Evolutionary conservation across 805 yeast species (phyloP).

Genomic region (Saccharomycopsis capsularis): DNA sequence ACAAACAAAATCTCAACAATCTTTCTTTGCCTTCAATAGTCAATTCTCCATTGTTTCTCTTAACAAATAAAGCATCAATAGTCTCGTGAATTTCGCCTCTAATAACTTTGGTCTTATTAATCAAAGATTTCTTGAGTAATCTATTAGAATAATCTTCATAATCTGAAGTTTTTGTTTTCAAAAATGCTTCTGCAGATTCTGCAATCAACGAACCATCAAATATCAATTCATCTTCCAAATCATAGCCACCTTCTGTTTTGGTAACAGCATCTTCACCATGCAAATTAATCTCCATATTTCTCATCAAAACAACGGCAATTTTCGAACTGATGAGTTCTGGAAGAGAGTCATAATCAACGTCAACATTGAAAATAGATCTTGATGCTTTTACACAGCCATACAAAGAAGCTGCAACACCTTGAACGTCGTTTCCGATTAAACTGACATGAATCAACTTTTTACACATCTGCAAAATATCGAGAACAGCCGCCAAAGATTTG

Average conservation of each 20-base stretch:
- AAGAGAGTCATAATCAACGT: constrained; percentile 55
- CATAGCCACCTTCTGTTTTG: constrained; percentile 11
- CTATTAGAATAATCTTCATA: constrained; percentile 34
- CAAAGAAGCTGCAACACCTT: constrained; percentile 57
- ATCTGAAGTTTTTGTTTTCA: constrained; percentile 32
- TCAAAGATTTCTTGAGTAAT: constrained; percentile 33
- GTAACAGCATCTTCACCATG: constrained; percentile 29
- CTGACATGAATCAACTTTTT: constrained; percentile 61
- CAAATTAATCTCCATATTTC: constrained; percentile 66
- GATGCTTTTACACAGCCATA: constrained; percentile 65
- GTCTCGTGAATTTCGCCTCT: constrained; percentile 39
- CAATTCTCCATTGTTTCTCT: constrained; percentile 48
- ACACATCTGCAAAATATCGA: constrained; percentile 67
- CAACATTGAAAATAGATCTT: constrained; percentile 57
- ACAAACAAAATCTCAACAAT: constrained; percentile 55
- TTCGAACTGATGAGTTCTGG: constrained; percentile 60
- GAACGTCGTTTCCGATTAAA: constrained; percentile 50
- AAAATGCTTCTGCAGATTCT: constrained; percentile 62
- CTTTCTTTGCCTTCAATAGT: constrained; percentile 69
- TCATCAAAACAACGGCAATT: constrained; percentile 73
- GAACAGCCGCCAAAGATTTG: constrained; percentile 49
- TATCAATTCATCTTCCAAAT: constrained; percentile 50
- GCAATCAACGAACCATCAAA: constrained; percentile 71
- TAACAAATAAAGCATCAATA: constrained; percentile 49
- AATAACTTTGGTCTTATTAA: constrained; percentile 36